Evolutionary conservation across 331 rosid species (phyloP), one percentile per base, ranked within the genome.

Genomic region (Rosa hybrid): DNA sequence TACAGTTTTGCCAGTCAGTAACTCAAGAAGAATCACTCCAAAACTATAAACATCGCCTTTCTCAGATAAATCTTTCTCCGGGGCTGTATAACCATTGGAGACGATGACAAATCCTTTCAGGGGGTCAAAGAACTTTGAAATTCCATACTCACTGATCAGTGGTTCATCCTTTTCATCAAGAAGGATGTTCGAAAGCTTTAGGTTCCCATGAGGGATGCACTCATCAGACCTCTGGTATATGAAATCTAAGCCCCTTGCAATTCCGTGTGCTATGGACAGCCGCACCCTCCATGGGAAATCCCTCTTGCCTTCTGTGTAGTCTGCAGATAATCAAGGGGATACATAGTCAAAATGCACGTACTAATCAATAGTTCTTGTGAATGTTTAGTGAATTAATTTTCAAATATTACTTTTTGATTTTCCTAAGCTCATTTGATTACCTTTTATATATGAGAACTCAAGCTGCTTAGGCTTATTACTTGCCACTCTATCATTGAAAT

Each of bases 141-240:
- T 44, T 3, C 97, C 98, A 13, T 88, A 88, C 70, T 94, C 98
- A 49, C 92, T 89, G 77, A 89, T 92, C 6, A 89, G 78, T 34
- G 97, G 88, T 78, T 86, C 86, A 6, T 86, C 83, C 18, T 84
- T 78, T 17, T 88, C 91, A 80, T 82, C 83, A 42, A 94, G 86
- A 74, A 94, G 92, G 51, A 92, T 88, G 59, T 94, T 92, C 77
- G 97, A 87, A 41, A 84, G 98, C 87, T 87, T 92, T 0, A 94
- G 85, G 62, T 94, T 94, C 69, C 97, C 97, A 85, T 90, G 97
- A 60, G 92, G 91, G 60, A 89, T 86, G 6, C 59, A 78, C 25
- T 86, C 89, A 8, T 86, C 84, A 20, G 72, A 39, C 25, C 83
- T 88, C 59, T 77, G 71, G 45, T 87, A 77, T 59, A 94, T 89